Evolutionary conservation across 371 early-diverging fungal genomes (phyloP).

Genomic region (Nematocida displodere): DNA sequence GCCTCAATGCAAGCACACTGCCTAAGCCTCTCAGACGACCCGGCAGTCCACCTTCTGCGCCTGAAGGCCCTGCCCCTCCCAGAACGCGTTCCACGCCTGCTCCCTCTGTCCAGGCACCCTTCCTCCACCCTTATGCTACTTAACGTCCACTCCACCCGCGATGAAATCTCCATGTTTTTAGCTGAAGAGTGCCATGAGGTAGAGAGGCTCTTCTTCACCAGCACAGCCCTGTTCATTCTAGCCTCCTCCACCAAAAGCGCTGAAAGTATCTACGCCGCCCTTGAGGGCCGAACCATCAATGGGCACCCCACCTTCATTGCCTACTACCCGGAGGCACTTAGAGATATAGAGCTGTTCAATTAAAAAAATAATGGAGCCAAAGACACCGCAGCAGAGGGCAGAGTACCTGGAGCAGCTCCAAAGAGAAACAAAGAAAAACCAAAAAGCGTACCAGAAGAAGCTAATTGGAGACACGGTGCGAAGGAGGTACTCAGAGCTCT

Average conservation of each 20-base stretch:
- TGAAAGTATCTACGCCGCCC: not conserved
- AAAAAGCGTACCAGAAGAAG: conserved; percentile 10
- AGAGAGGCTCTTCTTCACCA: not conserved
- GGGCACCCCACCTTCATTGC: not conserved
- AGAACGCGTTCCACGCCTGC: not conserved
- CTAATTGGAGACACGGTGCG: not conserved
- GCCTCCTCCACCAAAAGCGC: not conserved
- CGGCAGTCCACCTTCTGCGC: not conserved
- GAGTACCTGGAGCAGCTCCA: conserved; percentile 28
- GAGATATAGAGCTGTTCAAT: not conserved
- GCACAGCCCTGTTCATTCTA: not conserved
- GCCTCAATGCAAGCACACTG: too few relatives aligned
- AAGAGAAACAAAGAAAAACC: conserved; percentile 1
- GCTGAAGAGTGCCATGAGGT: not conserved
- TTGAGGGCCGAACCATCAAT: not conserved
- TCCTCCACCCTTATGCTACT: not conserved
- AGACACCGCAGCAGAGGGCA: conserved; percentile 8
- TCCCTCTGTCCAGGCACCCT: not conserved
- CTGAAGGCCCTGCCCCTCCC: not conserved
- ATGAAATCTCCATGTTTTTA: not conserved
- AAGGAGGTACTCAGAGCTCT: conserved; percentile 24
- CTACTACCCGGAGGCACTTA: conserved; percentile 7
- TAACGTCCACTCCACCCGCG: not conserved
- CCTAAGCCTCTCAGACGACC: too few relatives aligned
- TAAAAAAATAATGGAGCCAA: conserved; percentile 4